These are phyloP conservation scores for Tetrapyrgos nigripes DNA, from an alignment of 1,284 basidiomycete species.

Conservation along the genomic window DNA sequence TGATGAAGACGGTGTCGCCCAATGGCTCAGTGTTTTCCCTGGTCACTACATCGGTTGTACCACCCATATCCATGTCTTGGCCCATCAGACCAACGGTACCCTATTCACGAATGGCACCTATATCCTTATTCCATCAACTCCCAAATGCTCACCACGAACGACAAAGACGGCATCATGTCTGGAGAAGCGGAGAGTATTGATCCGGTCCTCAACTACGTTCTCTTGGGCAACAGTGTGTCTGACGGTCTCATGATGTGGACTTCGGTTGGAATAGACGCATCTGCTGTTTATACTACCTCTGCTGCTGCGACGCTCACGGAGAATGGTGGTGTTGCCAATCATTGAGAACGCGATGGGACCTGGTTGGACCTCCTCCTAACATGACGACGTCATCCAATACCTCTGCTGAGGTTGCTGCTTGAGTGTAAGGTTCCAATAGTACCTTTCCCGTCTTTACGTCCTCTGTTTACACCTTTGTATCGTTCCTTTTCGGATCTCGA, in stretches of 20 bases:
- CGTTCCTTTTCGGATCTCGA: too few species aligned
- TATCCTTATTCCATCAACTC: slow-evolving; percentile 24
- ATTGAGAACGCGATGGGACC: too few species aligned
- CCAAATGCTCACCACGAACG: slow-evolving; percentile 21
- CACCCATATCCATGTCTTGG: slow-evolving; percentile 22
- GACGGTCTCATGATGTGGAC: slow-evolving; percentile 26
- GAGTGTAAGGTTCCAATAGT: too few species aligned
- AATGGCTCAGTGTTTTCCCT: slow-evolving; percentile 20
- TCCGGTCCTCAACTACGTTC: slow-evolving; percentile 22
- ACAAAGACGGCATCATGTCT: slow-evolving; percentile 22
- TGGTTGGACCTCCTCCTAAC: neutral
- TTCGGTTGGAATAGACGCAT: slow-evolving; percentile 22
- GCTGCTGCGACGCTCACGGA: slow-evolving; percentile 17
- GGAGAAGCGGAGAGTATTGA: slow-evolving; percentile 21
- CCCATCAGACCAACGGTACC: slow-evolving; percentile 17
- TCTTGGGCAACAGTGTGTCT: slow-evolving; percentile 19
- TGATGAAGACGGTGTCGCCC: slow-evolving; percentile 21
- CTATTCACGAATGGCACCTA: slow-evolving; percentile 16
- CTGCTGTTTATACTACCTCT: slow-evolving; percentile 11
- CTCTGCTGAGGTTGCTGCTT: too few species aligned
- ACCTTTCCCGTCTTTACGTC: too few species aligned
- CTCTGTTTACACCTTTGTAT: too few species aligned
- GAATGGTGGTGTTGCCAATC: slow-evolving; percentile 20
- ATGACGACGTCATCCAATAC: too few species aligned
- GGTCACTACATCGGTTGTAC: slow-evolving; percentile 24